phyloP scores from a whole-genome alignment of 2,329 filamentous ascomycete species.

The Beauveria caledonica region DNA sequence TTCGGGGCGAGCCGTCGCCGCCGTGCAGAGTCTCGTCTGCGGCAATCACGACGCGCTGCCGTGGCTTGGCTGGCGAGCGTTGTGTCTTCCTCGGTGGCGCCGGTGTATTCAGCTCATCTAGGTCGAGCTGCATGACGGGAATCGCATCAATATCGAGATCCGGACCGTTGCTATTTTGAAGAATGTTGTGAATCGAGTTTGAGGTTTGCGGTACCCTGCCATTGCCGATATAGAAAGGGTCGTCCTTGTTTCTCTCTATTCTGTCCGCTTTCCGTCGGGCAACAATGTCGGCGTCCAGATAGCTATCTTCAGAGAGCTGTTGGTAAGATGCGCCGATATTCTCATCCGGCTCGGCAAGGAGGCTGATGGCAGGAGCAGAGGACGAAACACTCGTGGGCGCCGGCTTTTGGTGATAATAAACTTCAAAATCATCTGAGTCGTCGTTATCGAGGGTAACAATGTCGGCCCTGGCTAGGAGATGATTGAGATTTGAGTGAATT shows the following conservation, averaged over 20 bases:
- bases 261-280: constrained; percentile 70
- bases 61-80: constrained; percentile 32
- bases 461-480: constrained; percentile 55
- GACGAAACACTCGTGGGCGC: constrained; percentile 44
- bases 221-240: constrained; percentile 83
- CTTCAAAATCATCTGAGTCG: constrained; percentile 59
- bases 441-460: constrained; percentile 39
- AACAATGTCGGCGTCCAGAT: constrained; percentile 64
- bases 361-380: constrained; percentile 43
- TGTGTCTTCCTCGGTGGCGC: constrained; percentile 23
- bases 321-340: constrained; percentile 48
- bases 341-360: constrained; percentile 42
- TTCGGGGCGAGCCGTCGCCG: constrained; percentile 38
- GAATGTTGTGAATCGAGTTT: constrained; percentile 72
- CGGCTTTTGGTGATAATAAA: constrained; percentile 53
- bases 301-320: constrained; percentile 53
- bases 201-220: constrained; percentile 52
- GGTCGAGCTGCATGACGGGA: constrained; percentile 85
- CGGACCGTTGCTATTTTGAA: constrained; percentile 62
- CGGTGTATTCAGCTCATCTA: constrained; percentile 44
- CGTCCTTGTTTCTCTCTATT: constrained; percentile 75
- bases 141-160: constrained; percentile 90
- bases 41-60: constrained; percentile 58
- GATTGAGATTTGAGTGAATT: constrained; percentile 67
- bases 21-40: constrained; percentile 64